Evolutionary conservation across 768 basidiomycete species (phyloP).

Genomic region (Neoboletus magnificus): DNA sequence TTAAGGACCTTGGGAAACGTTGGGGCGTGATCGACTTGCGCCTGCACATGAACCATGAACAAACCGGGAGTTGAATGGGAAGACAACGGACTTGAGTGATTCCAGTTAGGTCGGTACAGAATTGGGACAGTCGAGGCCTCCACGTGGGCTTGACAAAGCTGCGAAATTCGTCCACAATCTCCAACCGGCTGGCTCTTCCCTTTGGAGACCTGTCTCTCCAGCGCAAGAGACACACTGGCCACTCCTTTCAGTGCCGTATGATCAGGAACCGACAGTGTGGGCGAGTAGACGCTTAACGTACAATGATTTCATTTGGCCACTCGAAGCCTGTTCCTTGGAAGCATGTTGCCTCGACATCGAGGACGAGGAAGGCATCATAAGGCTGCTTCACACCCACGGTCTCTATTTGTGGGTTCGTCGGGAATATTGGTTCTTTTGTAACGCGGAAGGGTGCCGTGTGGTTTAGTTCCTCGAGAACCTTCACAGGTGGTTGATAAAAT

Average conservation of each 20-base stretch:
- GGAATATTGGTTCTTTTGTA: background rate
- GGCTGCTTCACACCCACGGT: constrained; percentile 36
- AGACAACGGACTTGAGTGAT: constrained; percentile 77
- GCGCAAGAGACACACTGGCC: constrained; percentile 83
- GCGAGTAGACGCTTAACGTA: constrained; percentile 37
- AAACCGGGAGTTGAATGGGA: constrained; percentile 1
- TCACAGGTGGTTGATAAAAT: constrained; percentile 7
- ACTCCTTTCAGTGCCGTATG: constrained; percentile 57
- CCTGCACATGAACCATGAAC: constrained; percentile 41
- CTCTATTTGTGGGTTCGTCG: constrained; percentile 9
- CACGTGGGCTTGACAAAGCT: constrained; percentile 87
- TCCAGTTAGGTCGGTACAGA: constrained; percentile 86
- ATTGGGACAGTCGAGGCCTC: constrained; percentile 74
- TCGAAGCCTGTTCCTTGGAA: constrained; percentile 60
- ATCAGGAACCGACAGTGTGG: constrained; percentile 4
- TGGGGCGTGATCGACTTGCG: constrained; percentile 77
- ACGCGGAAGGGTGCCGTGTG: background rate
- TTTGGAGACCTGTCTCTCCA: constrained; percentile 67
- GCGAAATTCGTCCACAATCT: constrained; percentile 78
- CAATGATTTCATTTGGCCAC: constrained; percentile 96
- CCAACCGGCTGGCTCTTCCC: constrained; percentile 53
- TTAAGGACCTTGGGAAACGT: constrained; percentile 67
- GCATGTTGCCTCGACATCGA: constrained; percentile 91
- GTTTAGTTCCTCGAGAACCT: constrained; percentile 3
- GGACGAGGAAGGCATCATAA: constrained; percentile 78